Base-by-base conservation (phyloP, 345 rosid genomes). In the Eutrema japonicum region DNA sequence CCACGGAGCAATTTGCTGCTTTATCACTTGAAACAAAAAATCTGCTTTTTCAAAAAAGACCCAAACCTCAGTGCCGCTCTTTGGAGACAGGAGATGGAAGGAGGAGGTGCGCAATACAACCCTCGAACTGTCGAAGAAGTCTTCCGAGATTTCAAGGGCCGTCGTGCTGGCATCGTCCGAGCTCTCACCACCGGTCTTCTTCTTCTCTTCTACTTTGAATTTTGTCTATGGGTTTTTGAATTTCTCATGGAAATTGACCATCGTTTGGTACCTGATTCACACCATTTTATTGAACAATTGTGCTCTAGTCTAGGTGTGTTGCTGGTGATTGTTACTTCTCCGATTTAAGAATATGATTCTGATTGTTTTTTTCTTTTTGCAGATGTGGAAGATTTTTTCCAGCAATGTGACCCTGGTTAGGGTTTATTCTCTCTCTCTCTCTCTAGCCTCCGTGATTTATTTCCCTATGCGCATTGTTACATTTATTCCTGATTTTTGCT, bases 361-460 rank as follows among this genome's bases (percentile, higher is more conserved):
- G 35, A 62, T 62, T 14, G 2, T 33, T 13, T 54, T 54, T 32
- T 22, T 49, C 37, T n/a, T 60, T 6, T 76, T 71, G 80, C 91
- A 91, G 97, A 91, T 79, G 96, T 79, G 32, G 78, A 75, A 54
- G 88, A 82, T 8, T 91, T 91, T 63, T 86, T 75, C 65, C 87
- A 83, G 62, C 91, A 87, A 83, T 87, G 94, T 58, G 89, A 89
- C 75, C 97, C 97, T 75, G 96, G 97, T 91, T 79, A 79, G 93
- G 69, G 50, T 71, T 80, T 80, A 22, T 9, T 58, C 54, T 69
- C 36, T 9, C 22, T 69, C 36, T 9, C 22, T 57, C 36, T 69
- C 52, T 65, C 22, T 46, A 3, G 38, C 67, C 12, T 53, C 7
- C 10, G 8, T 61, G 51, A 40, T 14, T 38, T 48, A 29, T 14